Evolutionary conservation across 192 early-diverging fungal species (phyloP), one percentile per base, ranked within the genome.

Genomic region (Cetraspora pellucida): DNA sequence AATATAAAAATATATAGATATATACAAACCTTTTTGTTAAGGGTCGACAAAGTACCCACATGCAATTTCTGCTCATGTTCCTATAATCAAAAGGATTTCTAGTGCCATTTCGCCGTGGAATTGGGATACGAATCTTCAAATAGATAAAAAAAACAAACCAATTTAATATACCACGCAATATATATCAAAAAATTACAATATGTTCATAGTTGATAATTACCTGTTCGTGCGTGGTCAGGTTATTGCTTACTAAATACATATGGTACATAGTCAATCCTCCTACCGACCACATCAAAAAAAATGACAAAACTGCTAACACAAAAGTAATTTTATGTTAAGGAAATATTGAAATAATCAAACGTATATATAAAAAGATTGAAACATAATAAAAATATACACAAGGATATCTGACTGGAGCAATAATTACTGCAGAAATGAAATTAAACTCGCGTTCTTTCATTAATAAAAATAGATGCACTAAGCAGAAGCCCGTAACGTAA

Each of bases 151-250:
- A 43, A 54, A 52, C 8, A 52, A 68, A 16, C 14, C 2, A 19
- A 46, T 49, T 11, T 28, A 14, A 37, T 76, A 37, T 14, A 63
- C n/a, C 61, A 27, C 21, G 9, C 52, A 57, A 25, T 31, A 43
- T 25, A 9, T 30, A 10, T 54, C 13, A 30, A 10, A 43, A 52
- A 23, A 13, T 13, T 47, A 43, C 6, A 44, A 74, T 43, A 19
- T 60, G 16, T 44, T 44, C 21, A 60, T 54, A 54, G 17, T 50
- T 25, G 17, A 60, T 28, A 43, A 43, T 60, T 46, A 94, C 84
- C 70, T 95, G 89, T 82, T 98, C 96, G 79, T 97, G 95, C 0
- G 96, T 98, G 10, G 95, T 96, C n/a, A 95, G 77, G 73, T 93
- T 93, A 25, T 85, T 82, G 30, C 85, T 84, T 17, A 89, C 86